Evolutionary conservation across 2,329 filamentous ascomycete genomes (phyloP).

Genomic region (Chaetomium globosum): DNA sequence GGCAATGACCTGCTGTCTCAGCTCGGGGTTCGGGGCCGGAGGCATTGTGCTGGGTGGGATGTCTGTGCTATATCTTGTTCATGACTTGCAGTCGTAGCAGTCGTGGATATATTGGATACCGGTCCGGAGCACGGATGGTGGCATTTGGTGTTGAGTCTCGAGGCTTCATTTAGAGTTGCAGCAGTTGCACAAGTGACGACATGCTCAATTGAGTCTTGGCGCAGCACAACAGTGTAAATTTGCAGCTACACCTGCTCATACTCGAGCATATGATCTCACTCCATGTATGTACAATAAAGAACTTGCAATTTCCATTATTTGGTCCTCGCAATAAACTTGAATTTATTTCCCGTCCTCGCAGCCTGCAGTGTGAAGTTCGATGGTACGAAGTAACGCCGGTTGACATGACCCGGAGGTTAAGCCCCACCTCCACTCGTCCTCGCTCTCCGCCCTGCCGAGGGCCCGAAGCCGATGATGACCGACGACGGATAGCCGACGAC

Average conservation of each 20-base stretch:
- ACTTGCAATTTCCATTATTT: background rate
- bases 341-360: background rate
- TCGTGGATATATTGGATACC: background rate
- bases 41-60: constrained; percentile 15
- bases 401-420: constrained; percentile 21
- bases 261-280: background rate
- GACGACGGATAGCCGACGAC: background rate
- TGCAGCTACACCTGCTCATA: background rate
- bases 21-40: constrained; percentile 52
- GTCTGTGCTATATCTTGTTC: background rate
- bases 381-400: background rate
- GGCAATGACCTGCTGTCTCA: constrained; percentile 77
- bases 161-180: background rate
- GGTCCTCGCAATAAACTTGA: background rate
- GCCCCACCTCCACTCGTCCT: constrained; percentile 5
- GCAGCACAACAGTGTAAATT: background rate
- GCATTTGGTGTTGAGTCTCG: background rate
- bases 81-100: background rate
- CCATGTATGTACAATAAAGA: background rate
- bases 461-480: constrained; percentile 27
- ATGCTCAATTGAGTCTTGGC: background rate
- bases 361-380: background rate
- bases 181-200: background rate
- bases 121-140: background rate
- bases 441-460: constrained; percentile 28